These are phyloP conservation scores for Eucalyptus regnans DNA, from an alignment of 345 rosid species.

Conservation along the genomic window DNA sequence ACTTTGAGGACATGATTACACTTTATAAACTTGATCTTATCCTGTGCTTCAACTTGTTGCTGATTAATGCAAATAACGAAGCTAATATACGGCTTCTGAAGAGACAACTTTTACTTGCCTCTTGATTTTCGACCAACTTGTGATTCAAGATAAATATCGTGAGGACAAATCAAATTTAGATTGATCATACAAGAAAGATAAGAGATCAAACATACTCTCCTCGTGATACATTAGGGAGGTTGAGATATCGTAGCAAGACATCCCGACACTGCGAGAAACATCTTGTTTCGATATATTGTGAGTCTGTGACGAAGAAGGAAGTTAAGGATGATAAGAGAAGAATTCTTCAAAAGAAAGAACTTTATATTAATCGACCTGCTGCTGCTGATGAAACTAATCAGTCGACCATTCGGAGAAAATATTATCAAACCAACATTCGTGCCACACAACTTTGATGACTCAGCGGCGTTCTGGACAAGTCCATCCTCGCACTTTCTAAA, in stretches of 20 bases:
- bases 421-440: slow-evolving; percentile 6
- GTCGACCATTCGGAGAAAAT: slow-evolving; percentile 9
- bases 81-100: neutral
- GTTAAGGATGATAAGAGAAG: neutral
- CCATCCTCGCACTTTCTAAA: slow-evolving; percentile 6
- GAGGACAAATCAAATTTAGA: neutral
- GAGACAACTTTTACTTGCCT: neutral
- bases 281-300: neutral
- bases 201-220: neutral
- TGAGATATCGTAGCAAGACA: slow-evolving; percentile 1
- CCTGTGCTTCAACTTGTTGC: neutral
- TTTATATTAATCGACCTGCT: neutral
- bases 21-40: slow-evolving; percentile 2
- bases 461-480: slow-evolving; percentile 9
- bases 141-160: neutral
- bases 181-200: neutral
- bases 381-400: too few species aligned
- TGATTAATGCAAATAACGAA: neutral
- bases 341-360: neutral
- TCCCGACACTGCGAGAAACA: slow-evolving; percentile 4
- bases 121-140: neutral
- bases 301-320: neutral
- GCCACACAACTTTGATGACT: slow-evolving; percentile 1
- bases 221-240: neutral
- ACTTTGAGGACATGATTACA: neutral